Percentiles rank a stretch among this genome's conserved stretches.
These are phyloP conservation scores for Crucihimalaya himalaica DNA, from an alignment of 345 rosid genomes.

Conservation along the genomic window DNA sequence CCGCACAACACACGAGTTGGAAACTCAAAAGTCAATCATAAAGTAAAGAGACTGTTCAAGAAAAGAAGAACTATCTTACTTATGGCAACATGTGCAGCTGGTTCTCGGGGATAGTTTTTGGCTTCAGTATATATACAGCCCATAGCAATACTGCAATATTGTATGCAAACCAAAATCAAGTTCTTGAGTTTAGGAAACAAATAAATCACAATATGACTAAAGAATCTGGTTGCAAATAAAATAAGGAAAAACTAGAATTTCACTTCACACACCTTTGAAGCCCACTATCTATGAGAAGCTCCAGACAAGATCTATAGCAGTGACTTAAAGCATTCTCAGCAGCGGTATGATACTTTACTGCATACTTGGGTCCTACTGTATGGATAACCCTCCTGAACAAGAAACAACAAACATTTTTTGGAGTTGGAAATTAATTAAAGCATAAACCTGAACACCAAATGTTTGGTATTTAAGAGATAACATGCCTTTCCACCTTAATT, in stretches of 20 bases:
- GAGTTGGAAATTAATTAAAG: not conserved
- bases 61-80: conserved; percentile 51
- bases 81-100: conserved; percentile 98
- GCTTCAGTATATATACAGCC: conserved; percentile 93
- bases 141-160: conserved; percentile 78
- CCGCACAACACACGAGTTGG: conserved; percentile 23
- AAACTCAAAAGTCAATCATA: not conserved
- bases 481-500: conserved; percentile 10
- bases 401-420: not conserved
- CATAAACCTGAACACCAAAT: conserved; percentile 6
- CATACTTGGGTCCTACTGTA: conserved; percentile 98
- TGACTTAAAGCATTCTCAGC: conserved; percentile 99
- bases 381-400: conserved; percentile 76
- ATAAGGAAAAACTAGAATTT: conserved; percentile 8
- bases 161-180: conserved; percentile 40
- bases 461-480: not conserved
- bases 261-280: conserved; percentile 65
- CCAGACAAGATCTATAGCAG: conserved; percentile 95
- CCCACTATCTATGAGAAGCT: conserved; percentile 83
- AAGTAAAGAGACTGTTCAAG: conserved; percentile 12
- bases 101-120: conserved; percentile 96
- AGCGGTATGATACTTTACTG: conserved; percentile 94
- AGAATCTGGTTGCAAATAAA: conserved; percentile 2
- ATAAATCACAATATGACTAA: conserved; percentile 5
- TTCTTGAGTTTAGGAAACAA: conserved; percentile 25